Conservation (phyloP, 108 stramenopile genomes). For the Nitzschia palea region DNA sequence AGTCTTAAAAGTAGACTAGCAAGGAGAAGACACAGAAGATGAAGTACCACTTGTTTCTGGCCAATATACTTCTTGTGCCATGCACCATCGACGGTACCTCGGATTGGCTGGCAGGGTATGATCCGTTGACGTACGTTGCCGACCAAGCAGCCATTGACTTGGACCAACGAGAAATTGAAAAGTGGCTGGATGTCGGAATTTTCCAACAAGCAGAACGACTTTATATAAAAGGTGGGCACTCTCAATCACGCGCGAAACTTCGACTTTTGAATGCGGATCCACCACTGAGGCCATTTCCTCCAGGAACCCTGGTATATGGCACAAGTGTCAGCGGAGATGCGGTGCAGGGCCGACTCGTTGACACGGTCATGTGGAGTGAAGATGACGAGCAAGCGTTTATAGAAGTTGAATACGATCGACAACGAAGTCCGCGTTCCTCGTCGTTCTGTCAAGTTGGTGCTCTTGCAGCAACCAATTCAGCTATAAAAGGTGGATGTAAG, state of each 20-base stretch:
- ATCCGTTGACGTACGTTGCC: conserved; percentile 52
- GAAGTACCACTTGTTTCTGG: background rate
- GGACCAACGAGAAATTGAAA: conserved; percentile 62
- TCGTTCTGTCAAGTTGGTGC: conserved; percentile 58
- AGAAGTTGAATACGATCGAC: conserved; percentile 46
- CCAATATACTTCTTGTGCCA: background rate
- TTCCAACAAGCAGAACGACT: conserved; percentile 32
- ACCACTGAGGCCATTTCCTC: conserved; percentile 10
- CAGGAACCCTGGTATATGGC: conserved; percentile 25
- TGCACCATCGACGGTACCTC: background rate
- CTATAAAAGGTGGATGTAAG: conserved; percentile 23
- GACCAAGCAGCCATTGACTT: conserved; percentile 65
- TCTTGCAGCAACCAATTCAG: conserved; percentile 19
- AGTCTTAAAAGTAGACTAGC: too few relatives aligned
- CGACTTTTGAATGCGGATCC: conserved; percentile 18
- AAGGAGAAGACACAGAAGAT: too few relatives aligned
- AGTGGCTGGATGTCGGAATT: conserved; percentile 15
- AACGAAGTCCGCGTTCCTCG: conserved; percentile 18
- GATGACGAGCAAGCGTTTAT: conserved; percentile 21
- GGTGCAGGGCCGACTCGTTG: conserved; percentile 15
- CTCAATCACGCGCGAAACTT: conserved; percentile 42
- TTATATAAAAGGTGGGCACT: conserved; percentile 52
- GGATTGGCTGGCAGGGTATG: conserved; percentile 41
- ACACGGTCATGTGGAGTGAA: background rate
- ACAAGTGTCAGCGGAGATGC: conserved; percentile 18